These are phyloP conservation scores for Aspergillus nidulans DNA, from an alignment of 495 filamentous ascomycete genomes.

Conservation along the genomic window DNA sequence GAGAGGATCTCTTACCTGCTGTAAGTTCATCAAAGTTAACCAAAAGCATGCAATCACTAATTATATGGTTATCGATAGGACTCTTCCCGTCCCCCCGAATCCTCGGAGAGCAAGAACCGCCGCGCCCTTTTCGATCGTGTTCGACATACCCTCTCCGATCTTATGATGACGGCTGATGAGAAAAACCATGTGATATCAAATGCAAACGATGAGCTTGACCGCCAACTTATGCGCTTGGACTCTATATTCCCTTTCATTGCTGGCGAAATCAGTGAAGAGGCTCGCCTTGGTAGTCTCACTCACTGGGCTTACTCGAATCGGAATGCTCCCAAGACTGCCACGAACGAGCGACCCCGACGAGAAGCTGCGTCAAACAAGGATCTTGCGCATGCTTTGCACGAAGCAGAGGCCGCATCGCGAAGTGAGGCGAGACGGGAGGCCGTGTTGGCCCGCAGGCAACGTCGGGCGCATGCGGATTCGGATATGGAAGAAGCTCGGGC, in stretches of 20 bases:
- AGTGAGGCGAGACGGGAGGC: conserved; percentile 81
- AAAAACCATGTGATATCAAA: conserved; percentile 94
- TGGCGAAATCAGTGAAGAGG: conserved; percentile 87
- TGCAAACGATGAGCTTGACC: conserved; percentile 81
- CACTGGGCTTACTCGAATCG: conserved; percentile 98
- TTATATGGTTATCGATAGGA: conserved; percentile 17
- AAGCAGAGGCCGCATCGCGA: conserved; percentile 70
- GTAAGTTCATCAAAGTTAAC: conserved; percentile 26
- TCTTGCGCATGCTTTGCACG: conserved; percentile 54
- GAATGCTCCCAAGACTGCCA: conserved; percentile 56
- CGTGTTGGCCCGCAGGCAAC: conserved; percentile 64
- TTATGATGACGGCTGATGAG: conserved; percentile 84
- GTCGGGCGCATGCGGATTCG: conserved; percentile 64
- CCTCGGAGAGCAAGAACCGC: conserved; percentile 43
- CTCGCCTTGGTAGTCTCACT: conserved; percentile 80
- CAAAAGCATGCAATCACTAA: conserved; percentile 8
- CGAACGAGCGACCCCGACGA: conserved; percentile 66
- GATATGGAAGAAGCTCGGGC: conserved; percentile 68
- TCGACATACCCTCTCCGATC: conserved; percentile 60
- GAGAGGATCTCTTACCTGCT: conserved; percentile 36
- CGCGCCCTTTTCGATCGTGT: conserved; percentile 63
- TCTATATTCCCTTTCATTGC: conserved; percentile 79
- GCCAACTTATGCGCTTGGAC: conserved; percentile 79
- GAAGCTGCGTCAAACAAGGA: conserved; percentile 68
- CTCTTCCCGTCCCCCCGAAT: conserved; percentile 29